A percentile compares a stretch with the other conserved stretches of the same genome.
Evolutionary conservation across 768 basidiomycete species (phyloP).

Genomic region (Boletus rubescentipes): DNA sequence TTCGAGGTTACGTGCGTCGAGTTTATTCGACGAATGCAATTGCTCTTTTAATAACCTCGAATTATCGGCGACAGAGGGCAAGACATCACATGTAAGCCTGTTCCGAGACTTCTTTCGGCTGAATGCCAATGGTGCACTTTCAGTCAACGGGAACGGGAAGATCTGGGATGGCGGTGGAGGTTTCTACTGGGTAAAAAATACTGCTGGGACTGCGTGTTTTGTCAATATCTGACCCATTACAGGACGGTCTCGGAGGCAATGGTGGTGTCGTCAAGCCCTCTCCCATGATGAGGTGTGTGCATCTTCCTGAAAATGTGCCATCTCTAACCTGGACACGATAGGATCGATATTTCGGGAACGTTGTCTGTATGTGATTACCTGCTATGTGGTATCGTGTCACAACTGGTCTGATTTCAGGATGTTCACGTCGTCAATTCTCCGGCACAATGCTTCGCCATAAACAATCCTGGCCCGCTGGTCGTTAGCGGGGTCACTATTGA

Average conservation of each 20-base stretch:
- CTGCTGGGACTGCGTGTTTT: neutral
- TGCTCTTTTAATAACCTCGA: neutral
- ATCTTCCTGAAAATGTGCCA: neutral
- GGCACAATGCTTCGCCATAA: slow-evolving; percentile 31
- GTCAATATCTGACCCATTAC: neutral
- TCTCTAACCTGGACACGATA: slow-evolving; percentile 11
- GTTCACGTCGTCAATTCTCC: slow-evolving; percentile 43
- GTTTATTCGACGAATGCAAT: neutral
- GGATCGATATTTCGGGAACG: slow-evolving; percentile 42
- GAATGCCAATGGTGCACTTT: neutral
- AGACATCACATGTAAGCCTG: slow-evolving; percentile 46
- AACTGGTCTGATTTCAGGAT: slow-evolving; percentile 21
- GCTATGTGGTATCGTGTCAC: neutral
- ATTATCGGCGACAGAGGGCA: slow-evolving; percentile 38
- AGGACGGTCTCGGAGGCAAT: slow-evolving; percentile 28
- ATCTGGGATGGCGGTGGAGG: slow-evolving; percentile 43
- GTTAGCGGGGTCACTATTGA: slow-evolving; percentile 53
- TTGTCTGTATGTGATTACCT: slow-evolving; percentile 29
- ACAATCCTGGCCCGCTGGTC: slow-evolving; percentile 30
- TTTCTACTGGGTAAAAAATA: slow-evolving; percentile 40
- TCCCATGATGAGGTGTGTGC: slow-evolving; percentile 42
- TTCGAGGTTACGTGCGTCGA: slow-evolving; percentile 47
- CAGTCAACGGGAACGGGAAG: slow-evolving; percentile 42
- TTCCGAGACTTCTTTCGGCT: neutral
- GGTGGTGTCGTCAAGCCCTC: slow-evolving; percentile 22